These are phyloP conservation scores for Acer saccharum DNA, from an alignment of 345 rosid species.

Conservation along the genomic window DNA sequence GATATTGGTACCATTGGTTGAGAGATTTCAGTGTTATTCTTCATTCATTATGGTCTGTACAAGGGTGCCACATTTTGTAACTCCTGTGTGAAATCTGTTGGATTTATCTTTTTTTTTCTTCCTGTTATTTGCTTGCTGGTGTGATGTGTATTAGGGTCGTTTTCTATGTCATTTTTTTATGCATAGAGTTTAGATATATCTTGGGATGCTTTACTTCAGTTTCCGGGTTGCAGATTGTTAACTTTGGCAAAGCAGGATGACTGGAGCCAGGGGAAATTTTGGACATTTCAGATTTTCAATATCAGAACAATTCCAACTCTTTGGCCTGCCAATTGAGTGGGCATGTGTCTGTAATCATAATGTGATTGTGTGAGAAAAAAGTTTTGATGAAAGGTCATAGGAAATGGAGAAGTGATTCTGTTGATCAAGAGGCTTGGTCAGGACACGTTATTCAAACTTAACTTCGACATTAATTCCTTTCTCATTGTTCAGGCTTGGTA, in stretches of 20 bases:
- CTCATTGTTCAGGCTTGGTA: conserved; percentile 14
- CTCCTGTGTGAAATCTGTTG: neutral
- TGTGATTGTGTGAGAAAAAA: conserved; percentile 18
- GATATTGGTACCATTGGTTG: neutral
- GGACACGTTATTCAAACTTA: conserved; percentile 14
- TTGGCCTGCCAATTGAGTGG: conserved; percentile 20
- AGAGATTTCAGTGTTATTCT: conserved; percentile 1
- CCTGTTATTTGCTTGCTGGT: conserved; percentile 1
- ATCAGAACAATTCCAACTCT: conserved; percentile 23
- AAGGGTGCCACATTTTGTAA: no score
- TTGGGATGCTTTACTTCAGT: conserved; percentile 46
- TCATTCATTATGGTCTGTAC: neutral
- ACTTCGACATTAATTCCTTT: neutral
- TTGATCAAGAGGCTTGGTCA: conserved; percentile 9
- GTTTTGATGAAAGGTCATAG: conserved; percentile 3
- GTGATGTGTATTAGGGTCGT: conserved; percentile 7
- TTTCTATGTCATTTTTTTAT: conserved; percentile 4
- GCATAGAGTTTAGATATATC: conserved; percentile 29
- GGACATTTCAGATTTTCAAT: conserved; percentile 34
- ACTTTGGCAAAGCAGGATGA: conserved; percentile 32
- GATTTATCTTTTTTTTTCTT: neutral
- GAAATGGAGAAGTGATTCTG: conserved; percentile 19
- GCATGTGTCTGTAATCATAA: conserved; percentile 7
- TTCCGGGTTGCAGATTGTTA: conserved; percentile 43
- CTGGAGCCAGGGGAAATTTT: conserved; percentile 34